Percentiles rank a stretch among this genome's conserved stretches.
phyloP scores from a whole-genome alignment of 768 basidiomycete species.

The Daedalea quercina region DNA sequence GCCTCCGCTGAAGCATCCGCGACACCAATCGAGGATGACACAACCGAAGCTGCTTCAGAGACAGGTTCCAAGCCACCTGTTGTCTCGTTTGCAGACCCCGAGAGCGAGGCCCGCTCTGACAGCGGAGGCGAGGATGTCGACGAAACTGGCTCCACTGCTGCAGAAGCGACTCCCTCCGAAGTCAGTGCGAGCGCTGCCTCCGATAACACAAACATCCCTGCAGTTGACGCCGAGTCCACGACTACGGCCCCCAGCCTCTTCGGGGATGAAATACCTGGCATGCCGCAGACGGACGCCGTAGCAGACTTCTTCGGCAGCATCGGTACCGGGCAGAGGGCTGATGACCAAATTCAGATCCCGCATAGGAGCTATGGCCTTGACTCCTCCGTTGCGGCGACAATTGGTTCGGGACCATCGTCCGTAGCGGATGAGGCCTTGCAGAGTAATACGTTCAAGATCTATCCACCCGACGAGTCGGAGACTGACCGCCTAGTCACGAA shows the following conservation, averaged over 20 bases:
- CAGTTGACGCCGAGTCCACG: constrained; percentile 67
- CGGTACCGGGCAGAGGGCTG: constrained; percentile 41
- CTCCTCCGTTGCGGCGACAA: constrained; percentile 91
- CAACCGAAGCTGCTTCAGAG: constrained; percentile 22
- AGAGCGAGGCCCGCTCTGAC: constrained; percentile 33
- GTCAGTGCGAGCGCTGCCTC: constrained; percentile 58
- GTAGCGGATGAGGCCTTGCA: constrained; percentile 68
- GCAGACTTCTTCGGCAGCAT: constrained; percentile 90
- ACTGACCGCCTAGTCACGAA: constrained; percentile 86
- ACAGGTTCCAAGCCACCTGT: constrained; percentile 46
- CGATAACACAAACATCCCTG: constrained; percentile 43
- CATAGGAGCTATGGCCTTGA: constrained; percentile 76
- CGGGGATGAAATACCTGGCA: constrained; percentile 69
- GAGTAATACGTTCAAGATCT: constrained; percentile 84
- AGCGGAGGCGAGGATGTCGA: constrained; percentile 34
- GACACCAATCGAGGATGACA: constrained; percentile 26
- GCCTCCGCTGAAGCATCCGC: constrained; percentile 27
- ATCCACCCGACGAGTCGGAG: constrained; percentile 80
- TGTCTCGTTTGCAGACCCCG: constrained; percentile 81
- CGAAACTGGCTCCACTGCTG: constrained; percentile 23
- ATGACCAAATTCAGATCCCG: constrained; percentile 53
- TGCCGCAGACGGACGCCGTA: constrained; percentile 57
- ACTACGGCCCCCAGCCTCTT: constrained; percentile 87
- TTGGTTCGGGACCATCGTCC: constrained; percentile 87
- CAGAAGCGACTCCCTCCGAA: constrained; percentile 70